Conservation (phyloP, 345 rosid genomes). For the Linum lewisii region DNA sequence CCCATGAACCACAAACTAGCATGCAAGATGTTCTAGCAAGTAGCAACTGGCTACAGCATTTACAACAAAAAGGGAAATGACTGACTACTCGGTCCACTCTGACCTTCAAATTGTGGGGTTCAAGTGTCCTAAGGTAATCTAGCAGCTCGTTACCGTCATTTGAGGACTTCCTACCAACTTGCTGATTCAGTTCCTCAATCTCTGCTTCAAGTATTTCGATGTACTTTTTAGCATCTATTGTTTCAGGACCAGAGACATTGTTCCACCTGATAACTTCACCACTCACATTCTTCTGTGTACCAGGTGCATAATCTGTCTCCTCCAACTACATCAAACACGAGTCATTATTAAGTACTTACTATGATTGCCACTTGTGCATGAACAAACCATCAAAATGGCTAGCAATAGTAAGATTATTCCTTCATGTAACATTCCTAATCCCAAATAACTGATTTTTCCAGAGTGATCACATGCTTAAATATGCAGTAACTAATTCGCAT, state of each 20-base stretch:
- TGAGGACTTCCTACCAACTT: slow-evolving; percentile 57
- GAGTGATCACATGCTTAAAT: not conserved
- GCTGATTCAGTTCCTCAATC: slow-evolving; percentile 75
- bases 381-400: no score
- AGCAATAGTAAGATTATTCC: not conserved
- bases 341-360: no score
- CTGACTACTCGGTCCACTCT: slow-evolving; percentile 1
- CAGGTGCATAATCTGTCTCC: slow-evolving; percentile 73
- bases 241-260: slow-evolving; percentile 79
- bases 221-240: slow-evolving; percentile 78
- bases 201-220: slow-evolving; percentile 93
- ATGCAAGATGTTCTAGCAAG: no score
- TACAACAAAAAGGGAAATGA: not conserved
- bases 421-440: not conserved
- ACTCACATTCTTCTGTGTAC: slow-evolving; percentile 85
- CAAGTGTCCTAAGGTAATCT: slow-evolving; percentile 83
- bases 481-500: not conserved
- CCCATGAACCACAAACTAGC: no score
- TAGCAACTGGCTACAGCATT: not conserved
- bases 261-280: slow-evolving; percentile 96
- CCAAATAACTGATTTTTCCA: not conserved
- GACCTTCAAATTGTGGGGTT: slow-evolving; percentile 95
- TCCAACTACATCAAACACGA: slow-evolving; percentile 29
- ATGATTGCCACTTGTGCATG: no score
- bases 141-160: slow-evolving; percentile 71